Base-by-base conservation (phyloP, 169 alveolate species). In the Eimeria acervulina region DNA sequence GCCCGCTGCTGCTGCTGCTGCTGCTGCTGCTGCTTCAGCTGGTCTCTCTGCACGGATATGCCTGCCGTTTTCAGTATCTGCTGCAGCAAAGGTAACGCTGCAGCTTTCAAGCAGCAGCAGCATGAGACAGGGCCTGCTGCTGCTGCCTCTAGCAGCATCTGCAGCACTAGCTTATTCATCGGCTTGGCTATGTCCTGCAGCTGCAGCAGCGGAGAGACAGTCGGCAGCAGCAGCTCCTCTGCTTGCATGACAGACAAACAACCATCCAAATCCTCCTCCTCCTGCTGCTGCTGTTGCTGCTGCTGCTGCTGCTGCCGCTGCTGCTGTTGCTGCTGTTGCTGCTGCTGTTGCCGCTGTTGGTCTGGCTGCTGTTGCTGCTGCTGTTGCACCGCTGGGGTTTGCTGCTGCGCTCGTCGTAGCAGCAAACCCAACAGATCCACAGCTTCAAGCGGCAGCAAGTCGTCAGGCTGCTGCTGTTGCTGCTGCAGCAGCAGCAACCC, bases 401-500 rank as follows among this genome's bases (percentile, higher is more conserved):
- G 31, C 40, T 81, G 40, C 90, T 47, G 68, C 38, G 70, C 90
- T 7, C 90, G 68, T 19, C 47, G 40, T 12, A 47, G 90, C 63
- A 81, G 72, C 90, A 81, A 51, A 36, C 47, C 90, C 8, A 31
- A 47, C 21, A 81, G 1, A n/a, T 81, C 90, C n/a, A 47, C 90
- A 10, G 47, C n/a, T 23, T 81, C 90, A 17, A 81, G 90, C 7
- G 90, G 90, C 47, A 81, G 90, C 70, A 81, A 10, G 0, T 81
- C 90, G 33, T 81, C 90, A 10, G 44, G 72, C 90, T 81, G 90
- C 90, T 81, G 90, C 90, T 81, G 72, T 47, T 81, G 90, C 90
- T 26, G 90, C 90, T 47, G 90, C 90, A 26, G 90, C 70, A 81
- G 90, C 72, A 47, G 90, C 47, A 36, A 51, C 72, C 89, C 89